phyloP scores from a whole-genome alignment of 2,329 filamentous ascomycete species.

The Lachnellula willkommii region DNA sequence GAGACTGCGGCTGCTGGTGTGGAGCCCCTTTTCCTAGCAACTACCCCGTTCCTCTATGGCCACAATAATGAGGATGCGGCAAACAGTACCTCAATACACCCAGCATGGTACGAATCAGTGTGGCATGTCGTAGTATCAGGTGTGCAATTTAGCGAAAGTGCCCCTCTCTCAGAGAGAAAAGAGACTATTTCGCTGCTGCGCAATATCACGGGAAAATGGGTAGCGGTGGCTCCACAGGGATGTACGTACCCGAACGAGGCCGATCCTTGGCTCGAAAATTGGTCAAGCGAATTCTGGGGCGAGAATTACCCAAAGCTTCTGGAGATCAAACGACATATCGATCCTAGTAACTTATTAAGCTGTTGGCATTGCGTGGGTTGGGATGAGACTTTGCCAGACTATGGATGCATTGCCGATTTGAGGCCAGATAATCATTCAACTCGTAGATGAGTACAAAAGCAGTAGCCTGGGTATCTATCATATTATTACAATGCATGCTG shows the following conservation, averaged over 20 bases:
- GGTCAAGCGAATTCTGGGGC: neutral
- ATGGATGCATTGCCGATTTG: too few species aligned
- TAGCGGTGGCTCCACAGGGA: neutral
- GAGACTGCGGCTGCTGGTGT: neutral
- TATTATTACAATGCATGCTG: too few species aligned
- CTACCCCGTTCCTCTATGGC: neutral
- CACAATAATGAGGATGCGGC: neutral
- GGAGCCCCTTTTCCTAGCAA: neutral
- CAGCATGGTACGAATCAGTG: neutral
- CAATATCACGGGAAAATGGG: neutral
- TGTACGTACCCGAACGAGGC: neutral
- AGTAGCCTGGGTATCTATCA: too few species aligned
- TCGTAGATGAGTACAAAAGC: too few species aligned
- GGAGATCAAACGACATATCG: too few species aligned
- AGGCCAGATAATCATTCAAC: too few species aligned
- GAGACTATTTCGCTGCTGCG: neutral
- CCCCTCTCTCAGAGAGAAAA: neutral
- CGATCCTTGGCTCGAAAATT: neutral
- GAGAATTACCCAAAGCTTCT: neutral
- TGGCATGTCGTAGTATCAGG: neutral
- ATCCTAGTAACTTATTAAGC: too few species aligned
- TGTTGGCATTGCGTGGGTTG: too few species aligned
- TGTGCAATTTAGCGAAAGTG: neutral
- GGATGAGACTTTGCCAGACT: too few species aligned
- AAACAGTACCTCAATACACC: neutral